These are phyloP conservation scores for Berkeleyomyces basicola DNA, from an alignment of 2,329 filamentous ascomycete species.

Conservation along the genomic window DNA sequence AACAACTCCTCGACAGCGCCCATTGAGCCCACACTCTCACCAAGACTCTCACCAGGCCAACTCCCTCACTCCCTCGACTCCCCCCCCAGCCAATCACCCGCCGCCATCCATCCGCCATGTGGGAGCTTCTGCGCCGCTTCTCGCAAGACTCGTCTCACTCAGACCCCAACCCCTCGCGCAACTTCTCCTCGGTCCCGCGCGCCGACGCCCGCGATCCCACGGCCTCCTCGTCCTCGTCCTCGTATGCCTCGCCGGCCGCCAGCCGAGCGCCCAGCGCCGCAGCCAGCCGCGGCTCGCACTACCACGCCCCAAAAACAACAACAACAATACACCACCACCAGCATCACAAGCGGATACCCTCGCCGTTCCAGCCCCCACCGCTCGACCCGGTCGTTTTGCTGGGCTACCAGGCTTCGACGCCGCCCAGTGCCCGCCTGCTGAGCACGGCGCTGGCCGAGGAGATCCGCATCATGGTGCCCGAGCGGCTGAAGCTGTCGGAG, in stretches of 20 bases:
- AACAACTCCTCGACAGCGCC: background rate
- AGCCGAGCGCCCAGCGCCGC: background rate
- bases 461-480: conserved; percentile 74
- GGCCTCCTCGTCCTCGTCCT: conserved; percentile 18
- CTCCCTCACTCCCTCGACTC: background rate
- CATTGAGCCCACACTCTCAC: background rate
- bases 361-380: conserved; percentile 75
- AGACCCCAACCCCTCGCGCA: background rate
- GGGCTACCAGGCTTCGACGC: conserved; percentile 47
- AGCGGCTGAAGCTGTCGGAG: conserved; percentile 72
- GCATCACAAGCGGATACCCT: conserved; percentile 40
- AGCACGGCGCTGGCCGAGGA: conserved; percentile 69
- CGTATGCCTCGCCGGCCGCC: conserved; percentile 5
- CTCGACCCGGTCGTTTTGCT: conserved; percentile 62
- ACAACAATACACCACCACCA: conserved; percentile 20
- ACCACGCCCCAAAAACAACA: conserved; percentile 3
- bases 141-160: conserved; percentile 9
- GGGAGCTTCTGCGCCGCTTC: conserved; percentile 12
- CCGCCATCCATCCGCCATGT: conserved; percentile 6
- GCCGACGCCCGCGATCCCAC: conserved; percentile 31
- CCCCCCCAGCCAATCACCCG: background rate
- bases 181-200: background rate
- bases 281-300: background rate
- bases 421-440: conserved; percentile 46
- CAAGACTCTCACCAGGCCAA: background rate